These are phyloP conservation scores for Eucalyptus marginata DNA, from an alignment of 345 rosid species.

Conservation along the genomic window DNA sequence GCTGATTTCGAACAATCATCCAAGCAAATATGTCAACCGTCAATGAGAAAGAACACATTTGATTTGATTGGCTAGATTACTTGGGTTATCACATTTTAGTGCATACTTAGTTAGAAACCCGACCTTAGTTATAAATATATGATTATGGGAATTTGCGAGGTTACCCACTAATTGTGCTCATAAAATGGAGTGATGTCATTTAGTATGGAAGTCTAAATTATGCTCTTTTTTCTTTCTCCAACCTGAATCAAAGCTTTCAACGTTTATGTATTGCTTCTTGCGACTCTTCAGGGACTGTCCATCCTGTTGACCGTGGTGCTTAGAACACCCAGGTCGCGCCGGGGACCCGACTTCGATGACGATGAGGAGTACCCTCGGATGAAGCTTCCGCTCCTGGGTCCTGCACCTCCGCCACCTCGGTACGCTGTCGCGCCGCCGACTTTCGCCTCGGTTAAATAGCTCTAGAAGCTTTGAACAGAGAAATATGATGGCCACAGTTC, in stretches of 20 bases:
- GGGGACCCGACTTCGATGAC: background rate
- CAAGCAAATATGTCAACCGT: background rate
- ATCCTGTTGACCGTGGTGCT: constrained; percentile 18
- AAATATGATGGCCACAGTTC: background rate
- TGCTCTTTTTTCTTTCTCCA: background rate
- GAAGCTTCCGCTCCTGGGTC: constrained; percentile 23
- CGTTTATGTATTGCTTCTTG: background rate
- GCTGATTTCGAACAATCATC: background rate
- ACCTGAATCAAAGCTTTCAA: background rate
- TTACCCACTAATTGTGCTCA: background rate
- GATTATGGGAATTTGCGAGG: background rate
- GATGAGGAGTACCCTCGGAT: constrained; percentile 9
- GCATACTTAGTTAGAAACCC: background rate
- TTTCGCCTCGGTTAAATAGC: background rate
- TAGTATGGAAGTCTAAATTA: no score
- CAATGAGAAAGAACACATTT: background rate
- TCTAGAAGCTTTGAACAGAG: background rate
- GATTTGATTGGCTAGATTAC: background rate
- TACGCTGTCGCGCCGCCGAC: background rate
- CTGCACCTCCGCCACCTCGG: background rate
- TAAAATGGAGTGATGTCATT: background rate
- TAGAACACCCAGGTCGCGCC: constrained; percentile 7
- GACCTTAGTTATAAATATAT: background rate
- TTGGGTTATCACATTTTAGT: background rate
- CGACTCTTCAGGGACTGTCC: constrained; percentile 19